Conservation (phyloP, 208 protist genomes). For the Trypanosoma lewisi region DNA sequence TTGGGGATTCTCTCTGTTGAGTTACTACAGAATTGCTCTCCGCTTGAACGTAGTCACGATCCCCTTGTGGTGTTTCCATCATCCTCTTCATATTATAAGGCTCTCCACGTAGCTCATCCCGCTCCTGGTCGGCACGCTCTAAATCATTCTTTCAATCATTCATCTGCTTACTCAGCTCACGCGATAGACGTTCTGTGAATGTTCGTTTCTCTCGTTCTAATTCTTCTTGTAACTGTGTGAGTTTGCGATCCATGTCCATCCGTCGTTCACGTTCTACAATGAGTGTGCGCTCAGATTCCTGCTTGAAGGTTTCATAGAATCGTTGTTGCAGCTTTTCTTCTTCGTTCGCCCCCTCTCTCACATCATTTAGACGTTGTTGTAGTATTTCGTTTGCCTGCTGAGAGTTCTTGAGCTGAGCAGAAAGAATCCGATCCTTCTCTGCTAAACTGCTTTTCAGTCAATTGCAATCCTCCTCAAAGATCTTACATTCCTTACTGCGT, state of each 20-base stretch:
- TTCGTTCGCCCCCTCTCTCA: constrained; percentile 26
- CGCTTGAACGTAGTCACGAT: constrained; percentile 29
- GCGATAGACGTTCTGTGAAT: constrained; percentile 6
- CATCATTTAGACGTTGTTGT: constrained; percentile 32
- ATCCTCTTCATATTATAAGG: constrained; percentile 28
- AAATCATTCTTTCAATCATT: constrained; percentile 31
- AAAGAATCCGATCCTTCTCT: constrained; percentile 33
- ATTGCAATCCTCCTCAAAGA: constrained; percentile 29
- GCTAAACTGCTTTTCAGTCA: constrained; percentile 26
- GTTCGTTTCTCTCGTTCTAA: too few relatives aligned
- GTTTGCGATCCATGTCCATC: too few relatives aligned
- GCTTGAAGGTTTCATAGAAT: constrained; percentile 22
- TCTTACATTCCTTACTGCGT: constrained; percentile 20
- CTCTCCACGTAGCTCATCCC: constrained; percentile 24
- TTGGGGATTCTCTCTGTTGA: constrained; percentile 29
- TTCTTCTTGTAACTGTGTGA: too few relatives aligned
- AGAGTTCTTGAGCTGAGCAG: constrained; percentile 34
- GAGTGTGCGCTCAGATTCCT: constrained; percentile 31
- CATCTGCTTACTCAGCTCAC: constrained; percentile 1
- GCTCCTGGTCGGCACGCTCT: constrained; percentile 29
- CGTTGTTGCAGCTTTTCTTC: constrained; percentile 30
- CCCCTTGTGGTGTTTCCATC: constrained; percentile 27
- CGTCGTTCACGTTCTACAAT: constrained; percentile 31
- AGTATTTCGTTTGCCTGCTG: constrained; percentile 33
- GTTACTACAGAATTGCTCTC: constrained; percentile 22